Conservation (phyloP, 2,329 filamentous ascomycete species). For the Claviceps digitariae region DNA sequence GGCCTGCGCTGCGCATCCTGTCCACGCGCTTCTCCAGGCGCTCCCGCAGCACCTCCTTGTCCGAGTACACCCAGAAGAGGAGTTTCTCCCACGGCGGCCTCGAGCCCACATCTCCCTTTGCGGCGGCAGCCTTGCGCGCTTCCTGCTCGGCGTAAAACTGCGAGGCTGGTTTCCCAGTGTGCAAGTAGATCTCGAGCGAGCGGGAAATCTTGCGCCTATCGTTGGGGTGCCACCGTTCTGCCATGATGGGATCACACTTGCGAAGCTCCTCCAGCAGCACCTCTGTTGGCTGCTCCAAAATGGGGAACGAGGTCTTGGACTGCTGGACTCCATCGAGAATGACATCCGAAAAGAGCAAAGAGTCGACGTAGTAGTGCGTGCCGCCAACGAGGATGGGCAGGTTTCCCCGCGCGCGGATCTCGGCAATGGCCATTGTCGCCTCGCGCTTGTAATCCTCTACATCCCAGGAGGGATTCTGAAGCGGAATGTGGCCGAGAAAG, state of each 20-base stretch:
- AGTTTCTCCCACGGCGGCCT: constrained; percentile 40
- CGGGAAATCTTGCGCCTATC: constrained; percentile 81
- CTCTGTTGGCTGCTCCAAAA: constrained; percentile 59
- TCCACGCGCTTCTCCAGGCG: constrained; percentile 69
- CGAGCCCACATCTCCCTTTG: constrained; percentile 10
- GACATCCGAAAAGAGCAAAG: constrained; percentile 64
- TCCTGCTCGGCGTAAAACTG: constrained; percentile 75
- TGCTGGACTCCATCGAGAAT: constrained; percentile 29
- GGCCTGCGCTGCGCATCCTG: constrained; percentile 56
- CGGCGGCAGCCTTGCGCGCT: constrained; percentile 20
- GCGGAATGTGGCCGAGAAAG: constrained; percentile 63
- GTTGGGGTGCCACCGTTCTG: constrained; percentile 83
- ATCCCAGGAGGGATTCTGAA: constrained; percentile 70
- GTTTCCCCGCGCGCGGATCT: constrained; percentile 65
- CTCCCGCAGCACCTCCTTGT: constrained; percentile 50
- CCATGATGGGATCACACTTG: constrained; percentile 81
- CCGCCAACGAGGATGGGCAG: constrained; percentile 87
- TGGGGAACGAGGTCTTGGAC: constrained; percentile 44
- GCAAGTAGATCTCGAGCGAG: constrained; percentile 80
- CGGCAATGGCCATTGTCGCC: constrained; percentile 54
- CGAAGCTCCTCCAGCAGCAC: constrained; percentile 58
- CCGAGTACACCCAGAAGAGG: constrained; percentile 78
- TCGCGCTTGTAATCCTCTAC: constrained; percentile 64
- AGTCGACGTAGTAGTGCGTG: constrained; percentile 89
- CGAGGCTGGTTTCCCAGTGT: constrained; percentile 68